A percentile compares a stretch with the other conserved stretches of the same genome.
phyloP scores from a whole-genome alignment of 2,329 filamentous ascomycete species.

The Aspergillus unguis region DNA sequence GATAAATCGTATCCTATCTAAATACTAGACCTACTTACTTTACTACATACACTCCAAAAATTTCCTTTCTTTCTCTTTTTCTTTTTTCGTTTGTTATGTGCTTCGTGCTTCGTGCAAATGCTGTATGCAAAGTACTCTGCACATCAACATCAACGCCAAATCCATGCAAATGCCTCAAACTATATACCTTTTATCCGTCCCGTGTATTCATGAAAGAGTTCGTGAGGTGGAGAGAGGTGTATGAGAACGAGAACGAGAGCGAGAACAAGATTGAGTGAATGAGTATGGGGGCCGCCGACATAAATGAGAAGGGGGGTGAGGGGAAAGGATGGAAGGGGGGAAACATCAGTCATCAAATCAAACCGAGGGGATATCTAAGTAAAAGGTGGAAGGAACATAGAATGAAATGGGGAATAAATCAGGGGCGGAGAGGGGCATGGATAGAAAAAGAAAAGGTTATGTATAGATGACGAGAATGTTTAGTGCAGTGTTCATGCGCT shows the following conservation, averaged over 20 bases:
- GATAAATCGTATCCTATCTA: too few species aligned
- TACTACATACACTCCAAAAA: not conserved
- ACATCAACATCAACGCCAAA: slow-evolving; percentile 5
- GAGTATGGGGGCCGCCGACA: not conserved
- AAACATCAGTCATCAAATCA: slow-evolving; percentile 27
- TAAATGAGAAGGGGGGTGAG: not conserved
- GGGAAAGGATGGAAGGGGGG: slow-evolving; percentile 10
- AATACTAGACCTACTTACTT: not conserved
- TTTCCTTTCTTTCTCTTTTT: not conserved
- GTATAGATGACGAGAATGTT: slow-evolving; percentile 11
- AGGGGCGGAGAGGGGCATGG: slow-evolving; percentile 1
- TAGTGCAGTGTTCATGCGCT: slow-evolving; percentile 34
- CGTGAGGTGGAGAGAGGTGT: not conserved
- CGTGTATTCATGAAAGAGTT: slow-evolving; percentile 6
- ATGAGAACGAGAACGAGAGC: not conserved
- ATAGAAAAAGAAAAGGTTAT: slow-evolving; percentile 13
- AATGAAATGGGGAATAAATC: slow-evolving; percentile 6
- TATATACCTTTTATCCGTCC: slow-evolving; percentile 22
- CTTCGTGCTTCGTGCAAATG: not conserved
- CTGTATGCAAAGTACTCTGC: not conserved
- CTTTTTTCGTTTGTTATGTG: not conserved
- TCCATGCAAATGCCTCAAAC: slow-evolving; percentile 15
- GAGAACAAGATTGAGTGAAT: too few species aligned
- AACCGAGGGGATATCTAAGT: slow-evolving; percentile 29
- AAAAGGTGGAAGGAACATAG: slow-evolving; percentile 6